A percentile compares a stretch with the other conserved stretches of the same genome.
These are phyloP conservation scores for Boletus subcaerulescens DNA, from an alignment of 768 basidiomycete genomes.

Conservation along the genomic window DNA sequence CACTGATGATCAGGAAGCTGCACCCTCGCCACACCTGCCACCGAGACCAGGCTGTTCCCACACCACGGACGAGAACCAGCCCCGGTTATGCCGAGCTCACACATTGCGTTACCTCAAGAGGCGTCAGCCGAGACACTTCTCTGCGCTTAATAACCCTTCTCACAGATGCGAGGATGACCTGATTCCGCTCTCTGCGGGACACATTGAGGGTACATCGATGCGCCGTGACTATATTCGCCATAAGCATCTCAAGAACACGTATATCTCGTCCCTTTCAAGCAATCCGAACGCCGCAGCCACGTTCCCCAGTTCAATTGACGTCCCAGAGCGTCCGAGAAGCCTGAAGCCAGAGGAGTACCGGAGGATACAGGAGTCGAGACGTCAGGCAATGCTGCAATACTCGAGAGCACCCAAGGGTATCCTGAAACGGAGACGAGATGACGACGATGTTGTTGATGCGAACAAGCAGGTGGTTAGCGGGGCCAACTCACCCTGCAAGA, in stretches of 20 bases:
- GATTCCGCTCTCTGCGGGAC: constrained; percentile 12
- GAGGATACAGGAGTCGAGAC: constrained; percentile 23
- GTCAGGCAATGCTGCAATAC: constrained; percentile 27
- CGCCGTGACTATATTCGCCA: constrained; percentile 28
- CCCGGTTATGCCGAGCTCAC: not conserved
- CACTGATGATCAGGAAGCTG: constrained; percentile 1
- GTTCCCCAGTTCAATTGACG: constrained; percentile 18
- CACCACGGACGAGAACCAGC: constrained; percentile 12
- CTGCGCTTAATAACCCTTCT: not conserved
- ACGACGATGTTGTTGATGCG: constrained; percentile 11
- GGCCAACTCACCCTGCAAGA: constrained; percentile 17
- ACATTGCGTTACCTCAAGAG: constrained; percentile 8
- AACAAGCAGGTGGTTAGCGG: not conserved
- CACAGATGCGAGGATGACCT: constrained; percentile 22
- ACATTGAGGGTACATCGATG: constrained; percentile 25
- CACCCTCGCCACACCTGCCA: not conserved
- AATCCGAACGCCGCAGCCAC: constrained; percentile 5
- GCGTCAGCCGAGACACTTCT: constrained; percentile 1
- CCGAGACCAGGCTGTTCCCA: not conserved
- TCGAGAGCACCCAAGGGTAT: constrained; percentile 26
- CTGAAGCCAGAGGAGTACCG: constrained; percentile 24
- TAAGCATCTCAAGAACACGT: constrained; percentile 28
- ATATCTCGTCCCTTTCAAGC: constrained; percentile 24
- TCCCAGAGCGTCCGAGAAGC: constrained; percentile 15
- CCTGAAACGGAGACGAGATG: constrained; percentile 28